phyloP scores from a whole-genome alignment of 176 grass and related monocot genomes.

The Puya raimondii region DNA sequence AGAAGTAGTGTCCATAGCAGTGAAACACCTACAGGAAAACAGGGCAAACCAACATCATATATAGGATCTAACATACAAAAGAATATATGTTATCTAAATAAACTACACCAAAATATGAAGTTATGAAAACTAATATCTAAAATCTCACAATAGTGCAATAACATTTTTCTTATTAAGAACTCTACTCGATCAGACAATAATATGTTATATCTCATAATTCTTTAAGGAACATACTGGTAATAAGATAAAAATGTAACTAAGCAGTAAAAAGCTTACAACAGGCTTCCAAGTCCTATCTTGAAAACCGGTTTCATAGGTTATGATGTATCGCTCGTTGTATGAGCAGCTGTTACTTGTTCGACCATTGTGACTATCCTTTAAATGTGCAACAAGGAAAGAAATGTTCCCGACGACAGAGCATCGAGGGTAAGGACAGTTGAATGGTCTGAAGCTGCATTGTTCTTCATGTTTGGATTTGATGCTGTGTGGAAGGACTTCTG shows the following conservation, averaged over 20 bases:
- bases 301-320: constrained; percentile 59
- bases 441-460: constrained; percentile 62
- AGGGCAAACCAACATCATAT: neutral
- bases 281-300: constrained; percentile 94
- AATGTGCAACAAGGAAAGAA: constrained; percentile 62
- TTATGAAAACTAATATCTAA: too few species aligned
- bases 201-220: too few species aligned
- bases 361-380: constrained; percentile 88
- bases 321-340: constrained; percentile 94
- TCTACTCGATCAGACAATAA: too few species aligned
- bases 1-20: constrained; percentile 88
- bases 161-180: too few species aligned
- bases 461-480: constrained; percentile 84
- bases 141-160: too few species aligned
- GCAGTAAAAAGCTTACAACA: constrained; percentile 33
- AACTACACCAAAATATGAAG: too few species aligned
- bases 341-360: constrained; percentile 87
- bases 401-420: constrained; percentile 57
- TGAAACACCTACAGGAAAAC: constrained; percentile 57
- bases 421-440: constrained; percentile 74
- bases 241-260: neutral
- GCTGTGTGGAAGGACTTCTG: constrained; percentile 78
- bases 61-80: too few species aligned
- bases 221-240: too few species aligned
- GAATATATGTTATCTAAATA: too few species aligned